These are phyloP conservation scores for Talaromyces nanjingensis DNA, from an alignment of 495 filamentous ascomycete genomes.

Conservation along the genomic window DNA sequence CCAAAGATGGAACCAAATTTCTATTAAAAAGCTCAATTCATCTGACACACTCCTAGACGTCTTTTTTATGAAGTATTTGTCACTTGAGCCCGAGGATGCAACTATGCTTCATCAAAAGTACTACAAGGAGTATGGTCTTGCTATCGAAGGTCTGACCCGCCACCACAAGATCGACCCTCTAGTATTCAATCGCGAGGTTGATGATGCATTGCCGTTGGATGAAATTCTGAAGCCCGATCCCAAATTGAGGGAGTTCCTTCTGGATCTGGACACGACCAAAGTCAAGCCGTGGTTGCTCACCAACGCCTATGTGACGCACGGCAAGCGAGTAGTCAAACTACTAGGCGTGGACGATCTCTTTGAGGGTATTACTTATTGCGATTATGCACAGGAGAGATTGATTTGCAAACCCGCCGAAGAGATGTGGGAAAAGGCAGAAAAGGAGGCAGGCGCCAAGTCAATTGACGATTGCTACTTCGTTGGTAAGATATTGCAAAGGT, in stretches of 20 bases:
- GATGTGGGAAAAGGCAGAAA: slow-evolving; percentile 77
- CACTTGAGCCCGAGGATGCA: slow-evolving; percentile 66
- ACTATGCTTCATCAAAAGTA: slow-evolving; percentile 78
- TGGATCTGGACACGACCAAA: slow-evolving; percentile 69
- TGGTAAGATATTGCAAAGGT: slow-evolving; percentile 43
- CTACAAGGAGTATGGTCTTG: slow-evolving; percentile 91
- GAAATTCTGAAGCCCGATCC: slow-evolving; percentile 70
- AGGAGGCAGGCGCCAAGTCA: slow-evolving; percentile 52
- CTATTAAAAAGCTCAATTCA: no score
- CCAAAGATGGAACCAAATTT: no score
- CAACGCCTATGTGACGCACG: slow-evolving; percentile 91
- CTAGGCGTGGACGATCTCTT: slow-evolving; percentile 81
- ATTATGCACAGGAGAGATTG: slow-evolving; percentile 62
- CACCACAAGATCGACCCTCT: slow-evolving; percentile 95
- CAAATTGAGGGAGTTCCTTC: slow-evolving; percentile 65
- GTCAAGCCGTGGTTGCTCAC: slow-evolving; percentile 92
- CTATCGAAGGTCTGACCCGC: slow-evolving; percentile 89
- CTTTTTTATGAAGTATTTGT: slow-evolving; percentile 77
- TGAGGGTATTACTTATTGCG: slow-evolving; percentile 88
- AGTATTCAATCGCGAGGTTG: slow-evolving; percentile 89
- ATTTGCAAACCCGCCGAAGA: slow-evolving; percentile 77
- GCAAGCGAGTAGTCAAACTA: slow-evolving; percentile 69
- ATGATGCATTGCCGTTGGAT: slow-evolving; percentile 90
- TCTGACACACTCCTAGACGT: slow-evolving; percentile 38
- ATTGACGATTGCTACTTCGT: slow-evolving; percentile 74